phyloP scores from a whole-genome alignment of 2,329 filamentous ascomycete species.

The Pseudopithomyces maydicus region DNA sequence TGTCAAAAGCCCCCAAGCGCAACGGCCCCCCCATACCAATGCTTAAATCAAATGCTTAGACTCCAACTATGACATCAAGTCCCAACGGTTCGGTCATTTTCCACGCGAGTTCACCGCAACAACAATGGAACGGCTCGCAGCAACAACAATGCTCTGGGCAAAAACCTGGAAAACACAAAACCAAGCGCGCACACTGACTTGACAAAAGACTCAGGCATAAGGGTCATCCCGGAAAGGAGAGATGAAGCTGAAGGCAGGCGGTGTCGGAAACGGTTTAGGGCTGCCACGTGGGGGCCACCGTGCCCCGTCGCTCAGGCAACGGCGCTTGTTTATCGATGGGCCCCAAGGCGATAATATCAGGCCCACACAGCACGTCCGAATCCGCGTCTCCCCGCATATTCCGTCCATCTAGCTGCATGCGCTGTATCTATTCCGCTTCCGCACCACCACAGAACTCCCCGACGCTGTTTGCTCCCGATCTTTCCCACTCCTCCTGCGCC shows the following conservation, averaged over 20 bases:
- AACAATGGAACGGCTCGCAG: too few relatives aligned
- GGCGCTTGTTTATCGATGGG: conserved; percentile 20
- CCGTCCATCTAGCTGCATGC: conserved; percentile 32
- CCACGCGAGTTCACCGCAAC: too few relatives aligned
- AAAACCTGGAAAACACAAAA: too few relatives aligned
- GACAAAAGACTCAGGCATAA: background rate
- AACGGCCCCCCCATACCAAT: too few relatives aligned
- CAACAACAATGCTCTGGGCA: too few relatives aligned
- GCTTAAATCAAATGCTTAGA: too few relatives aligned
- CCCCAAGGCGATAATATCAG: conserved; percentile 7
- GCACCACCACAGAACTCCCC: conserved; percentile 13
- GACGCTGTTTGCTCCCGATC: background rate
- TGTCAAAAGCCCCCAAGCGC: too few relatives aligned
- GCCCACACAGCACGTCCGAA: conserved; percentile 32
- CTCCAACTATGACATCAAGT: too few relatives aligned
- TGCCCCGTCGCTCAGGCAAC: conserved; percentile 15
- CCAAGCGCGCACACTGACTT: too few relatives aligned
- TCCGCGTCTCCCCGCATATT: conserved; percentile 35
- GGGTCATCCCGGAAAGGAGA: background rate
- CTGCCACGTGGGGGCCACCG: background rate
- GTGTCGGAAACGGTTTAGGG: conserved; percentile 1
- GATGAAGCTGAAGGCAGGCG: background rate
- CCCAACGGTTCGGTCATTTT: too few relatives aligned
- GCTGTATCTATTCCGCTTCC: conserved; percentile 21
- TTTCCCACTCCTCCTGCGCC: conserved; percentile 10